Evolutionary conservation across 148 eudicot genomes (phyloP).

Genomic region (Rheum nobile): DNA sequence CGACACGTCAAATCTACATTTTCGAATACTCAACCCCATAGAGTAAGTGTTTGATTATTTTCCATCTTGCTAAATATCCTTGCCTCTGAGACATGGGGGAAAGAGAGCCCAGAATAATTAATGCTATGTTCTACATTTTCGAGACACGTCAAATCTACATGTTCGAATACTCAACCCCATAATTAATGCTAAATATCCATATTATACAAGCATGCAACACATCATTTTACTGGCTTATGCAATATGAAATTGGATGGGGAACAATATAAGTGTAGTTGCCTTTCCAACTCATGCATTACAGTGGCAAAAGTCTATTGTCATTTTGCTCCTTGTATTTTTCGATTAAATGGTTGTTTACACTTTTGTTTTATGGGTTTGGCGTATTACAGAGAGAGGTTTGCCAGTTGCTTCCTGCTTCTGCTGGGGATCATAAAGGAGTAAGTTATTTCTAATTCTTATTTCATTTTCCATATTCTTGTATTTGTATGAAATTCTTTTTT

Average conservation of each 20-base stretch:
- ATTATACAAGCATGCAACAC: not conserved
- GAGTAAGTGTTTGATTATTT: slow-evolving; percentile 33
- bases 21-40: slow-evolving; percentile 54
- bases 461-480: not conserved
- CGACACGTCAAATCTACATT: slow-evolving; percentile 85
- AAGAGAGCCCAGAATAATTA: not conserved
- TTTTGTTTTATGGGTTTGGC: slow-evolving; percentile 18
- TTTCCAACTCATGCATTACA: not conserved
- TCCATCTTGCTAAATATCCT: not conserved
- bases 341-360: not conserved
- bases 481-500: no score
- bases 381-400: slow-evolving; percentile 83
- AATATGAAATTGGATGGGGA: not conserved
- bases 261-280: not conserved
- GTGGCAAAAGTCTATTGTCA: not conserved
- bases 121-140: not conserved
- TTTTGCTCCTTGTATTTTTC: not conserved
- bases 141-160: slow-evolving; percentile 74
- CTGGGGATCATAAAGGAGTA: slow-evolving; percentile 90
- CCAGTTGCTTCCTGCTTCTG: slow-evolving; percentile 64
- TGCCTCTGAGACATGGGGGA: not conserved
- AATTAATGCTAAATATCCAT: slow-evolving; percentile 11
- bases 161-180: slow-evolving; percentile 54
- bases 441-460: slow-evolving; percentile 24
- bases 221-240: not conserved